These are phyloP conservation scores for Cutaneotrichosporon mucoides DNA, from an alignment of 1,284 basidiomycete species.

Conservation along the genomic window DNA sequence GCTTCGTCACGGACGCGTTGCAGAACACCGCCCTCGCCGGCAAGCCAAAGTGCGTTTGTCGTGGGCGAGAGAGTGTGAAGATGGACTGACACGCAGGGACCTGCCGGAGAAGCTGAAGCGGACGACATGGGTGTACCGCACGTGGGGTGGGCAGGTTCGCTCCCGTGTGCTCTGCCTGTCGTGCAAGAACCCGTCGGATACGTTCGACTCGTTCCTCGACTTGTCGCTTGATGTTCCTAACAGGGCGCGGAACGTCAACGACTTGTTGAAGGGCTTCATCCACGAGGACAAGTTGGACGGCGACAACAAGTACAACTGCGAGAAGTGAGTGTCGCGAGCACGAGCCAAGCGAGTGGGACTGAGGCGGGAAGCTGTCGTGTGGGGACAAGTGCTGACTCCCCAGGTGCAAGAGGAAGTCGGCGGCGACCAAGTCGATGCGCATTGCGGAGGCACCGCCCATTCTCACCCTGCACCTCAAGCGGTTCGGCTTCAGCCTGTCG, in stretches of 20 bases:
- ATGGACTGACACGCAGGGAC: conserved; percentile 56
- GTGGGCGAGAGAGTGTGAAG: no score
- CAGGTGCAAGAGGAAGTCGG: conserved; percentile 45
- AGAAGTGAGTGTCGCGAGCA: conserved; percentile 63
- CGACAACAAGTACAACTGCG: conserved; percentile 96
- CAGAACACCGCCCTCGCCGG: conserved; percentile 79
- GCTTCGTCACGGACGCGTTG: conserved; percentile 86
- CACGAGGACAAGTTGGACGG: conserved; percentile 82
- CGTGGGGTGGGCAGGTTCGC: conserved; percentile 88
- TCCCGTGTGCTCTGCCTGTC: conserved; percentile 86
- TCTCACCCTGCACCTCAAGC: conserved; percentile 95
- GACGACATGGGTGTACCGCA: conserved; percentile 88
- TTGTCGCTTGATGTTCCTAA: conserved; percentile 78
- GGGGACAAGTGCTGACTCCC: no score
- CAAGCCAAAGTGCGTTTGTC: conserved; percentile 58
- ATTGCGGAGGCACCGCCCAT: conserved; percentile 81
- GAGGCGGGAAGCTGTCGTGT: no score
- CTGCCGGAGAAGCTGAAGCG: conserved; percentile 72
- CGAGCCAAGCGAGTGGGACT: no score
- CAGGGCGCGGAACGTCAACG: conserved; percentile 58
- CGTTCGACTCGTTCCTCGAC: conserved; percentile 92
- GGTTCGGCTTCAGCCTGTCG: conserved; percentile 58
- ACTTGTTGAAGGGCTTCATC: conserved; percentile 78
- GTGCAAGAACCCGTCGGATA: conserved; percentile 88
- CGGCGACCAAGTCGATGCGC: conserved; percentile 52